Evolutionary conservation across 139 green algal genomes (phyloP).

Genomic region (Astrephomene gubernaculifera): DNA sequence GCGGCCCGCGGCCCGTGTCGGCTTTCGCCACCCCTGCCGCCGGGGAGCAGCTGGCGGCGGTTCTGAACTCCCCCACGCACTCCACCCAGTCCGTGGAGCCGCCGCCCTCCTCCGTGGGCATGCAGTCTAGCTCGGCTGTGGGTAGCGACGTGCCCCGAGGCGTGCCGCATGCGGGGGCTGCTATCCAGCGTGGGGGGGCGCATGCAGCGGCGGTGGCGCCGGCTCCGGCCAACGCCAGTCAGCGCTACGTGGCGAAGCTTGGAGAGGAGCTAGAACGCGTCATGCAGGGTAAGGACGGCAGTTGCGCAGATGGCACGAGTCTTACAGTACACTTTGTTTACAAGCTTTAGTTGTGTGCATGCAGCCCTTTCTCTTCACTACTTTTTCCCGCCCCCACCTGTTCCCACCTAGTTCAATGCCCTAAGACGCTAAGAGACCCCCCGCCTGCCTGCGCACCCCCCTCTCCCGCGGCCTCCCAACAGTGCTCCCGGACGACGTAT

Average conservation of each 20-base stretch:
- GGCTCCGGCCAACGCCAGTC: not conserved
- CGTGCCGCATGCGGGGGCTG: not conserved
- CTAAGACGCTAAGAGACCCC: no score
- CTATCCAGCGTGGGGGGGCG: not conserved
- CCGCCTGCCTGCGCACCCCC: no score
- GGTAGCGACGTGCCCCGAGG: constrained; percentile 5
- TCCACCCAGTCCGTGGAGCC: not conserved
- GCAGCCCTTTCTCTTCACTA: no score
- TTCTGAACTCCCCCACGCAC: not conserved
- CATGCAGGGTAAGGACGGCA: constrained; percentile 43
- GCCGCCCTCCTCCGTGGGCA: constrained; percentile 1
- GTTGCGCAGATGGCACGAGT: no score
- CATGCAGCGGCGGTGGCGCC: no score
- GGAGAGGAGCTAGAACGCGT: constrained; percentile 56
- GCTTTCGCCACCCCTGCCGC: constrained; percentile 4
- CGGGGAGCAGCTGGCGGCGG: constrained; percentile 7
- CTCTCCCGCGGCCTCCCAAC: not conserved
- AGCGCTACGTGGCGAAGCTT: constrained; percentile 49
- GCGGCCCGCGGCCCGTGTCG: not conserved
- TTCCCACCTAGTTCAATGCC: no score
- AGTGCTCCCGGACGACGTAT: constrained; percentile 66
- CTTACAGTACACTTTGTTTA: no score
- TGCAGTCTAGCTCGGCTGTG: not conserved
- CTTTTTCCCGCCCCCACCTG: no score
- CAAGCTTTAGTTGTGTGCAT: no score